Evolutionary conservation across 2,329 filamentous ascomycete species (phyloP).

Genomic region (Coleophoma cylindrospora): DNA sequence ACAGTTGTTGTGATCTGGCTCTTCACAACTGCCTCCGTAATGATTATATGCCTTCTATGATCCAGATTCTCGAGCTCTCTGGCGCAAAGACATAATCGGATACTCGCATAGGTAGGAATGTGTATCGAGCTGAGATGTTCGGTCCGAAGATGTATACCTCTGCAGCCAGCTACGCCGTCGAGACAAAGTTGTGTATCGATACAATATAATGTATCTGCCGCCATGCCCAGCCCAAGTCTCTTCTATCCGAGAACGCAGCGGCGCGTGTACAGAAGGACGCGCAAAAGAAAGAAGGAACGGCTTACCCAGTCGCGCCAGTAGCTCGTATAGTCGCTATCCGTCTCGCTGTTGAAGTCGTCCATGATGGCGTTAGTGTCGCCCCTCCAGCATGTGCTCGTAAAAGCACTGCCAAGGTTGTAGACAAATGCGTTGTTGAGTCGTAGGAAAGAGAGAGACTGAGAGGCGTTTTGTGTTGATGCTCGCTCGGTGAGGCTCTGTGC

Average conservation of each 20-base stretch:
- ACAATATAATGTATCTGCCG: too few species aligned
- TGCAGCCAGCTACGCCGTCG: too few species aligned
- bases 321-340: slow-evolving; percentile 97
- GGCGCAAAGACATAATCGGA: too few species aligned
- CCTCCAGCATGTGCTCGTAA: slow-evolving; percentile 21
- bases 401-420: slow-evolving; percentile 21
- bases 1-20: too few species aligned
- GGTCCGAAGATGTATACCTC: too few species aligned
- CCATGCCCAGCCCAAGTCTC: too few species aligned
- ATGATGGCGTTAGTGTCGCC: slow-evolving; percentile 41
- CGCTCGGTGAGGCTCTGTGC: background rate
- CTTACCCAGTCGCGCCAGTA: slow-evolving; percentile 99
- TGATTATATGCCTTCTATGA: too few species aligned
- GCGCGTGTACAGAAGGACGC: slow-evolving; percentile 3
- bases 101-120: too few species aligned
- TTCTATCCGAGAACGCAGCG: background rate
- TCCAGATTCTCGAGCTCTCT: too few species aligned
- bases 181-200: too few species aligned
- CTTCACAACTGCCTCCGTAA: too few species aligned
- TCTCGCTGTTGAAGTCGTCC: slow-evolving; percentile 98
- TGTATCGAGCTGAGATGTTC: too few species aligned
- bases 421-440: slow-evolving; percentile 6
- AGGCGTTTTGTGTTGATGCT: background rate
- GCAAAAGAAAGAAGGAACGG: slow-evolving; percentile 25
- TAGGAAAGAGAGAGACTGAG: background rate